These are phyloP conservation scores for Ascochyta lentis DNA, from an alignment of 2,329 filamentous ascomycete genomes.

Conservation along the genomic window DNA sequence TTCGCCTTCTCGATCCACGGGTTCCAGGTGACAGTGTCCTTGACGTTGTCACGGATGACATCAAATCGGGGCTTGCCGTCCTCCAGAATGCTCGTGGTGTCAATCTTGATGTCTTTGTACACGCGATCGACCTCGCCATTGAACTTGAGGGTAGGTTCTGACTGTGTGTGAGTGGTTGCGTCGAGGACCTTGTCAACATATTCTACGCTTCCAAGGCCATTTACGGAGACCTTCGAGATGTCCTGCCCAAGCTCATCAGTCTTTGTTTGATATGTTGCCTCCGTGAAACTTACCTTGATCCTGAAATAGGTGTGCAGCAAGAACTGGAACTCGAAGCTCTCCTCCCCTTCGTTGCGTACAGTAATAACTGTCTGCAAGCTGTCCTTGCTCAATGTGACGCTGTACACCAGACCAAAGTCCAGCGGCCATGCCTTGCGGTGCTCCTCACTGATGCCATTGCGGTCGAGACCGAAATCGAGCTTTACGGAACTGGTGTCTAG, in stretches of 20 bases:
- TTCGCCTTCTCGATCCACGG: slow-evolving; percentile 88
- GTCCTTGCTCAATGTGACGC: slow-evolving; percentile 79
- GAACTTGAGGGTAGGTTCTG: slow-evolving; percentile 71
- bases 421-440: slow-evolving; percentile 79
- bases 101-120: slow-evolving; percentile 71
- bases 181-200: slow-evolving; percentile 86
- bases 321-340: slow-evolving; percentile 88
- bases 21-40: slow-evolving; percentile 95
- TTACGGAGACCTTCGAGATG: slow-evolving; percentile 74
- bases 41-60: slow-evolving; percentile 82
- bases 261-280: not conserved
- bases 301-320: slow-evolving; percentile 90
- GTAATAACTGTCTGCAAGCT: slow-evolving; percentile 81
- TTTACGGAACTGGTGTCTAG: slow-evolving; percentile 69
- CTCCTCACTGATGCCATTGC: slow-evolving; percentile 71
- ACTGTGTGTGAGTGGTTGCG: slow-evolving; percentile 67
- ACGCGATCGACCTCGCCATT: slow-evolving; percentile 85
- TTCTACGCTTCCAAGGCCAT: slow-evolving; percentile 75
- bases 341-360: slow-evolving; percentile 83
- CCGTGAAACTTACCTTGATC: slow-evolving; percentile 68
- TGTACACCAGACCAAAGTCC: slow-evolving; percentile 91
- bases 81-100: slow-evolving; percentile 69
- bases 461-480: slow-evolving; percentile 91
- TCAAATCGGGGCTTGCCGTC: slow-evolving; percentile 70
- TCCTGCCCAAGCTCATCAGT: slow-evolving; percentile 62